Evolutionary conservation across 2,329 filamentous ascomycete species (phyloP), one percentile per base, ranked within the genome.

Genomic region (Stagonosporopsis chrysanthemi): DNA sequence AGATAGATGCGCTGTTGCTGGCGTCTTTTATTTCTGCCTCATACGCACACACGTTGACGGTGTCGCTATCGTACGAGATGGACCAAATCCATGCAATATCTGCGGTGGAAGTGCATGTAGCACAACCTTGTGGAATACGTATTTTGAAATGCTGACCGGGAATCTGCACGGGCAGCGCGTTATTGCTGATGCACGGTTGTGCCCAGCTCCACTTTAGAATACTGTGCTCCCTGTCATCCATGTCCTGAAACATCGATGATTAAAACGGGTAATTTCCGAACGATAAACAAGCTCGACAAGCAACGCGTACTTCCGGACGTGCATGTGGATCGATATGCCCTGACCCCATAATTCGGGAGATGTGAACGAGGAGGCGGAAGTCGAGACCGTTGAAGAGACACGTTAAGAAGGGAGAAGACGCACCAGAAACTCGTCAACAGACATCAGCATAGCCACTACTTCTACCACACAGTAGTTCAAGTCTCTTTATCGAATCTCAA

Each of bases 201-300:
- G 24, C 31, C 17, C 8, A 39, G 42, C 42, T 48, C 54, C 43
- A 57, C 54, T 38, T 43, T 41, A 42, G 23, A 38, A 31, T 29
- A 23, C 42, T 43, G 54, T 48, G 54, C 39, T 47, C 48, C 43
- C 7, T 19, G 23, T 26, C 35, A 51, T 39, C 42, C 47, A 38
- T 56, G 54, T 47, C 23, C 19, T 52, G 54, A 57, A 57, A 52
- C 47, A 19, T 48, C 43, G 48, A 52, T 40, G 43, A 43, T 43
- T 40, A 29, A 52, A 48, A 40, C 43, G 15, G 12, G 42, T 35
- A 57, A 57, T 57, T 48, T 43, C 54, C 54, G 42, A 57, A 40
- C 31, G 15, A 28, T 11, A 41, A 50, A 56, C 38, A 52, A 48
- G 42, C 36, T 33, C 39, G 9, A 38, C 36, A 47, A 46, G 42